Conservation (phyloP, 2,329 filamentous ascomycete species). For the Pseudocercospora pini-densiflorae region DNA sequence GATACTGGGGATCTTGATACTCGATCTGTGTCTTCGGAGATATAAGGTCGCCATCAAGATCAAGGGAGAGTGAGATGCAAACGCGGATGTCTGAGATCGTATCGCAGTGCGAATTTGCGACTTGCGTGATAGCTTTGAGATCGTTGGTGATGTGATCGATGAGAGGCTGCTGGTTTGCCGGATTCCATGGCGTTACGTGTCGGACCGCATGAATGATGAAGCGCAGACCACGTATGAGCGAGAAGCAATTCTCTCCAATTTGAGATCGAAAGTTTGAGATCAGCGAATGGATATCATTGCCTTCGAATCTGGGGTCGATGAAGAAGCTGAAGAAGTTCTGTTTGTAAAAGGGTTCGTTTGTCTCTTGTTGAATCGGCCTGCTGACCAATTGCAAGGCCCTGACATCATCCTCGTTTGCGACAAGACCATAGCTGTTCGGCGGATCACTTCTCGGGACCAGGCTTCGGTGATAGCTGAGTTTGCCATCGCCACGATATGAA, state of each 20-base stretch:
- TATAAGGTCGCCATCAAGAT: neutral
- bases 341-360: constrained; percentile 14
- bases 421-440: neutral
- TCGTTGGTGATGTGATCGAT: neutral
- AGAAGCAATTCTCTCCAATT: constrained; percentile 9
- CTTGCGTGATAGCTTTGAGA: neutral
- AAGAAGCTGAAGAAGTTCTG: constrained; percentile 13
- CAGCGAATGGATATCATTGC: constrained; percentile 4
- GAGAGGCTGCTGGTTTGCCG: neutral
- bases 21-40: neutral
- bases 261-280: constrained; percentile 1
- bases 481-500: constrained; percentile 15
- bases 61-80: neutral
- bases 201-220: neutral
- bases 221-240: neutral
- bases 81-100: neutral
- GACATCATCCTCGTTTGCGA: neutral
- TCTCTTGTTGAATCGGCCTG: constrained; percentile 9
- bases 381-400: constrained; percentile 12
- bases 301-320: constrained; percentile 8
- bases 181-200: neutral
- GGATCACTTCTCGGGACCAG: neutral
- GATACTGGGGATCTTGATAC: neutral
- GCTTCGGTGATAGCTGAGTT: constrained; percentile 1
- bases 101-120: neutral